These are phyloP conservation scores for Monosporascus sp. DNA, from an alignment of 2,329 filamentous ascomycete genomes.

Conservation along the genomic window DNA sequence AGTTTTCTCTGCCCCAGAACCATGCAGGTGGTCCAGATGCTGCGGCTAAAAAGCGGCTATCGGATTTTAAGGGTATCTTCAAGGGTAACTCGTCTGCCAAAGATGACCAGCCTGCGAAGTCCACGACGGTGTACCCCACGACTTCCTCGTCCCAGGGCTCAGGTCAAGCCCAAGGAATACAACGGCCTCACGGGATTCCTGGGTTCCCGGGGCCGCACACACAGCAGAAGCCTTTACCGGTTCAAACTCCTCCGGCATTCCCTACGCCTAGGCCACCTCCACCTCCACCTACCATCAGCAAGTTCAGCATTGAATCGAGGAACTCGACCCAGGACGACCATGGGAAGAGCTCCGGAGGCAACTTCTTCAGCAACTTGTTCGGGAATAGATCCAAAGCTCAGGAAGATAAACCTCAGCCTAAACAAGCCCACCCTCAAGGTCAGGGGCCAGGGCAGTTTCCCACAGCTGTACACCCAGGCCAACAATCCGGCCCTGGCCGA, in stretches of 20 bases:
- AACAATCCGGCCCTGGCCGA: constrained; percentile 17
- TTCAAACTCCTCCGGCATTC: background rate
- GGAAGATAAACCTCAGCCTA: constrained; percentile 16
- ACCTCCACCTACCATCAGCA: background rate
- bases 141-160: constrained; percentile 16
- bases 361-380: constrained; percentile 21
- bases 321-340: constrained; percentile 15
- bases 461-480: constrained; percentile 9
- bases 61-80: constrained; percentile 27
- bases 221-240: constrained; percentile 6
- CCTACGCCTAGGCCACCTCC: background rate
- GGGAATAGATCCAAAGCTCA: constrained; percentile 18
- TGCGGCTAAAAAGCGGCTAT: constrained; percentile 22
- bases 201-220: background rate
- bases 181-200: constrained; percentile 3
- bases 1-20: constrained; percentile 9
- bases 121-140: constrained; percentile 4
- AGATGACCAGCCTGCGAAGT: constrained; percentile 22
- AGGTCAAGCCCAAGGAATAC: constrained; percentile 6
- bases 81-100: constrained; percentile 21
- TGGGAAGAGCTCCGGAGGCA: constrained; percentile 16
- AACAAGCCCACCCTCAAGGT: constrained; percentile 7
- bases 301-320: background rate
- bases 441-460: constrained; percentile 14
- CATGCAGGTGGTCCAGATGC: constrained; percentile 9